Evolutionary conservation across 2,329 filamentous ascomycete genomes (phyloP).

Genomic region (Fusarium torreyae): DNA sequence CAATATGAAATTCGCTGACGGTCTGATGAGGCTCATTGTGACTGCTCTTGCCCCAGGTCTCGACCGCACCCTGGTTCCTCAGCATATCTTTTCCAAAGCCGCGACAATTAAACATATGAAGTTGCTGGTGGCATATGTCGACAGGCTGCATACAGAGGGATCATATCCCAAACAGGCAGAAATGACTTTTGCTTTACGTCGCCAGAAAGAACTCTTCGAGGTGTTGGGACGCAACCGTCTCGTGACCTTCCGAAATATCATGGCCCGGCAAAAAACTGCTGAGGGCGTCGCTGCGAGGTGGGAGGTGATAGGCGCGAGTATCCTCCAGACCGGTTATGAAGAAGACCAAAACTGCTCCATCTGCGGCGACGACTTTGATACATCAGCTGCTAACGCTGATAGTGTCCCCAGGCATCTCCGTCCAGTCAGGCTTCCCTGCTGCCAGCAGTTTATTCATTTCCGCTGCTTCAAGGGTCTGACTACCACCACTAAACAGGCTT

Average conservation of each 20-base stretch:
- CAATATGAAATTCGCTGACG: slow-evolving; percentile 18
- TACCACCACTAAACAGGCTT: neutral
- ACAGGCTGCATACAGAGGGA: neutral
- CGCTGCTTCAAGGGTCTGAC: slow-evolving; percentile 30
- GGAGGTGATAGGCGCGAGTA: neutral
- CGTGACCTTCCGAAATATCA: slow-evolving; percentile 4
- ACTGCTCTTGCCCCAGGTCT: slow-evolving; percentile 17
- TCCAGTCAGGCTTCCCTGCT: slow-evolving; percentile 19
- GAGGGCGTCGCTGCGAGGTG: neutral
- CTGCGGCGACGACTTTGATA: slow-evolving; percentile 25
- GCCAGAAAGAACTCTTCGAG: neutral
- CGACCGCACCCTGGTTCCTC: neutral
- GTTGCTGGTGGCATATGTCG: neutral
- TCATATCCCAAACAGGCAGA: neutral
- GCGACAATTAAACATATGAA: neutral
- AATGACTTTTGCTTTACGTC: neutral
- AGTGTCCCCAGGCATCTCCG: slow-evolving; percentile 15
- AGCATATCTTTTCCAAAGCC: slow-evolving; percentile 2
- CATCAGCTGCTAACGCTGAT: neutral
- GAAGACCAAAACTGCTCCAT: slow-evolving; percentile 12
- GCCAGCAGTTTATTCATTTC: slow-evolving; percentile 23
- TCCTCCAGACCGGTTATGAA: neutral
- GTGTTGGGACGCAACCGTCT: slow-evolving; percentile 17
- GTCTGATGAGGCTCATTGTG: slow-evolving; percentile 24
- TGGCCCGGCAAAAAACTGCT: slow-evolving; percentile 1